Base-by-base conservation (phyloP, 495 filamentous ascomycete species). In the Friedmanniomyces simplex region DNA sequence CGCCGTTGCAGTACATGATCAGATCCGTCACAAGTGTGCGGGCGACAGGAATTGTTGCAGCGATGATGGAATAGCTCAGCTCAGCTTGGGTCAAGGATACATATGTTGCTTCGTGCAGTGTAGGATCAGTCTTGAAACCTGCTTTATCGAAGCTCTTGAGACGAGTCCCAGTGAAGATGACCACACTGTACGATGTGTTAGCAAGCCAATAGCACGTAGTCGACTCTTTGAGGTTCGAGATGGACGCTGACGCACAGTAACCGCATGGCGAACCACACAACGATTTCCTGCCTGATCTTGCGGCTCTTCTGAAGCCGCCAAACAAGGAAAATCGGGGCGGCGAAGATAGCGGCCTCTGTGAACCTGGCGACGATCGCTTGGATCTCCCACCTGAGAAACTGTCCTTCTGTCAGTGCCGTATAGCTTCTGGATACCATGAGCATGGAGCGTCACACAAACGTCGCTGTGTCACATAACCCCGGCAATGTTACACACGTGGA, bases 11-110 rank as follows among this genome's bases (percentile, higher is more conserved):
- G 42, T 48, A 48, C 2, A 50, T 59, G 20, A 37, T 49, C 16
- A 59, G 37, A 21, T 43, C 26, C 13, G 21, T 22, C 13, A 59
- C 37, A 7, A 54, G 20, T 42, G n/a, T 48, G 6, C 50, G 50
- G 1, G 50, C 50, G 10, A 41, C 39, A 25, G 57, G 50, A 48
- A 59, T 47, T 1, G 50, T 59, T 10, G 57, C 57, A 20, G 50
- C 22, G 5, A 59, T 54, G n/a, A 54, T 37, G 2, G 50, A n/a
- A 42, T 32, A 59, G 26, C 37, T 34, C 16, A 59, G 41, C 21
- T 59, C 57, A 2, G 57, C 41, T 49, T 59, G 57, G 12, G 50
- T 59, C 36, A 2, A 59, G 50, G 7, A 32, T 8, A 59, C 46
- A 39, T 54, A 59, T 3, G 2, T 30, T 2, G 50, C 57, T 54